phyloP scores from a whole-genome alignment of 306 rosid genomes.

The Macrotyloma uniflorum region DNA sequence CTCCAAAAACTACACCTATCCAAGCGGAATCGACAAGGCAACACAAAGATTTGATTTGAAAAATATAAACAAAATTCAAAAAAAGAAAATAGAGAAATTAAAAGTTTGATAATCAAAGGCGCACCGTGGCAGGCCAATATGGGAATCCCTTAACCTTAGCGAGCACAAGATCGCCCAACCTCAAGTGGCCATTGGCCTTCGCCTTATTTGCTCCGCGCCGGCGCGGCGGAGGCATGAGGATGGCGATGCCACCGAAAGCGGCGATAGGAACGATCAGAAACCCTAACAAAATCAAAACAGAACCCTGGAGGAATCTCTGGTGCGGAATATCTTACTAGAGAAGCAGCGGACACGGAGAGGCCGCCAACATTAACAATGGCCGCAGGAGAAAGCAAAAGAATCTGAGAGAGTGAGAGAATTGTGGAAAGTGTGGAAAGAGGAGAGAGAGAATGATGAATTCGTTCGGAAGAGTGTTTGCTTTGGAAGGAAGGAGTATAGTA shows the following conservation, averaged over 20 bases:
- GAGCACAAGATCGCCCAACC: conserved; percentile 90
- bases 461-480: conserved; percentile 42
- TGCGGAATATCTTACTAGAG: conserved; percentile 57
- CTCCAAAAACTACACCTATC: background rate
- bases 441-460: conserved; percentile 37
- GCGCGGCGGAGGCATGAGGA: conserved; percentile 63
- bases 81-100: background rate
- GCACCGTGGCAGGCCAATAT: conserved; percentile 90
- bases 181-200: conserved; percentile 63
- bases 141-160: conserved; percentile 97
- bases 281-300: conserved; percentile 56
- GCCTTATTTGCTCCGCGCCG: conserved; percentile 79
- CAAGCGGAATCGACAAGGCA: background rate
- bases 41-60: conserved; percentile 17
- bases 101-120: background rate
- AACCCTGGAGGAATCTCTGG: conserved; percentile 29
- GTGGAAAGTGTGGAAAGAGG: too few relatives aligned
- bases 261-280: conserved; percentile 24
- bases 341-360: conserved; percentile 29
- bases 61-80: conserved; percentile 25
- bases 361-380: conserved; percentile 46
- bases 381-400: background rate
- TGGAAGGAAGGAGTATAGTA: conserved; percentile 24
- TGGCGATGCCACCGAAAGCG: conserved; percentile 41
- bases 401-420: conserved; percentile 31